Evolutionary conservation across 345 rosid genomes (phyloP), one percentile per base, ranked within the genome.

Genomic region (Citrus cavaleriei): DNA sequence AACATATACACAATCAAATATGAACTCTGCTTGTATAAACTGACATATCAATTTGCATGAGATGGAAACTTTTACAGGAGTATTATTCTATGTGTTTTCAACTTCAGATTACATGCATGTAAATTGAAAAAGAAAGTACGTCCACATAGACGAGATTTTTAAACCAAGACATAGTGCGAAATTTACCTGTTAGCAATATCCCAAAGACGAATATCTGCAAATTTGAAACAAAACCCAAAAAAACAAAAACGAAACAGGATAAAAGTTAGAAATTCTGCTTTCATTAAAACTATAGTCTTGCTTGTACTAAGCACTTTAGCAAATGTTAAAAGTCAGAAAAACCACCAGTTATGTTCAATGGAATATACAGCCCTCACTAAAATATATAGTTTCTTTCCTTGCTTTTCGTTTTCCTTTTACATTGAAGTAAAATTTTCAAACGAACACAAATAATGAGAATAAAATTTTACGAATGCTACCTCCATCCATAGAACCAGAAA

Each of bases 401-500:
- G 51, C 18, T 46, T 46, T 46, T 3, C 51, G 0, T 12, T 46
- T 46, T 46, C 18, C 13, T 46, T 46, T 46, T 13, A 46, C 51
- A 3, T 46, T 46, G 18, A 46, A 46, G 18, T 46, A 46, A 46
- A 42, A 46, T 5, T 54, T 54, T 54, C 22, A 54, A 18, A 18
- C 58, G 1, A 54, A 54, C 58, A 54, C 19, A 54, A 54, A 67
- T 18, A 10, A 70, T 22, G 14, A 57, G 51, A 57, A 6, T 12
- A 59, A 16, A 51, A 60, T 2, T 28, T 28, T 34, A 24, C 70
- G 73, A 35, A 73, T 34, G 21, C 75, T 66, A 93, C 99, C 98
- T 93, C 98, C 99, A 86, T 94, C 99, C 91, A 92, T 89, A 22
- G 99, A 93, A 79, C 91, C 99, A 5, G 98, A 96, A 87, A 96